Evolutionary conservation across 2,329 filamentous ascomycete species (phyloP).

Genomic region (Endothia cerciana): DNA sequence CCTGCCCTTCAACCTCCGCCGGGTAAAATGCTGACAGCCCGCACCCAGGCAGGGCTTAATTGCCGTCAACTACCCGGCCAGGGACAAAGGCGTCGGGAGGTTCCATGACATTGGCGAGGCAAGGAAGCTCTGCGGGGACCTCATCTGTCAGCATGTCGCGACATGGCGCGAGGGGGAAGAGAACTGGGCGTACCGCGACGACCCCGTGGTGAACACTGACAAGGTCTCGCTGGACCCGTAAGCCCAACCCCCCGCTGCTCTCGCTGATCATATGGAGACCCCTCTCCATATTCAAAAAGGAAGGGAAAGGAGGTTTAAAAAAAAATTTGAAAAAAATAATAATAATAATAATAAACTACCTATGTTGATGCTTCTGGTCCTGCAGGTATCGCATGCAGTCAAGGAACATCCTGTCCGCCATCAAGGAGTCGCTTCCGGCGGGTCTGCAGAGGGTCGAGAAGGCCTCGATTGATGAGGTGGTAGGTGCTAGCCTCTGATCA

Average conservation of each 20-base stretch:
- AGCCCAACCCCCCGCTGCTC: neutral
- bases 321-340: too few species aligned
- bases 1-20: neutral
- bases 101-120: conserved; percentile 83
- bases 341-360: too few species aligned
- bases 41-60: conserved; percentile 83
- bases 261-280: neutral
- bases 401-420: conserved; percentile 75
- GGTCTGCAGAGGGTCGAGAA: conserved; percentile 81
- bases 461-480: conserved; percentile 89
- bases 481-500: neutral
- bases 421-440: conserved; percentile 73
- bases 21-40: too few species aligned
- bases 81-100: conserved; percentile 76
- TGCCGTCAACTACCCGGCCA: conserved; percentile 92
- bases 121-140: conserved; percentile 79
- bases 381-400: conserved; percentile 75
- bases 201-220: conserved; percentile 78
- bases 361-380: neutral
- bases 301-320: too few species aligned
- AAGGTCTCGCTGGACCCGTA: conserved; percentile 89
- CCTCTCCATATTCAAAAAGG: too few species aligned
- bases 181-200: conserved; percentile 87
- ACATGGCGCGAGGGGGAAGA: conserved; percentile 93
- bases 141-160: conserved; percentile 89